Base-by-base conservation (phyloP, 1,139 yeast genomes). In the Eremothecium gossypii region DNA sequence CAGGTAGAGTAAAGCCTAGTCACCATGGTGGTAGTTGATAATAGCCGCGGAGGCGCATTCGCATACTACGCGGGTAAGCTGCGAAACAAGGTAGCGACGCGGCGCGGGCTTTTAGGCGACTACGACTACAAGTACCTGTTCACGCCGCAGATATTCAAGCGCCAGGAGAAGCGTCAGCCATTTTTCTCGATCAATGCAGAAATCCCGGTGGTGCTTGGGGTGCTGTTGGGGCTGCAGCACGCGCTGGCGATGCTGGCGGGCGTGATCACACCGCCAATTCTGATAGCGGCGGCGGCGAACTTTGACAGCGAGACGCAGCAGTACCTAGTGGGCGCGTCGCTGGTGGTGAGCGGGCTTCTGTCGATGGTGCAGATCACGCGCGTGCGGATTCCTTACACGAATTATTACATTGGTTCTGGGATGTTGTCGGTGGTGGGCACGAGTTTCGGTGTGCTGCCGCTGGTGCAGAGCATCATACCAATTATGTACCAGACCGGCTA, bases 161-260 rank as follows among this genome's bases (percentile, higher is more conserved):
- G 47, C 34, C 47, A 46, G 38, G 49, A 44, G 29, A 73, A 74
- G 50, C 68, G 75, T 38, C 79, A 84, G 55, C 94, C 95, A 9
- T 86, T 86, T 61, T 86, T 86, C 55, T 86, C 91, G 1, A 65
- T 86, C 38, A 67, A 85, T 58, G 76, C 82, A 33, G 83, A 79
- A 6, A 79, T 87, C 77, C 96, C 96, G 0, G 53, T 85, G 14
- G 57, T 83, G 10, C 67, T 86, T 42, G 95, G 95, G 1, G 63
- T 83, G 42, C 50, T 86, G 6, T 71, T 87, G 36, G 96, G 96
- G 11, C 71, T 87, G 51, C 96, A 86, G 65, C 96, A 87, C 60
- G 69, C 94, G 1, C 66, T 87, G 51, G 81, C 96, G 35, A 84
- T 86, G 95, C 66, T 87, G 65, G 96, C 95, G 8, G 96, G 96